Conservation (phyloP, 371 early-diverging fungal species). For the Mycotypha africana region DNA sequence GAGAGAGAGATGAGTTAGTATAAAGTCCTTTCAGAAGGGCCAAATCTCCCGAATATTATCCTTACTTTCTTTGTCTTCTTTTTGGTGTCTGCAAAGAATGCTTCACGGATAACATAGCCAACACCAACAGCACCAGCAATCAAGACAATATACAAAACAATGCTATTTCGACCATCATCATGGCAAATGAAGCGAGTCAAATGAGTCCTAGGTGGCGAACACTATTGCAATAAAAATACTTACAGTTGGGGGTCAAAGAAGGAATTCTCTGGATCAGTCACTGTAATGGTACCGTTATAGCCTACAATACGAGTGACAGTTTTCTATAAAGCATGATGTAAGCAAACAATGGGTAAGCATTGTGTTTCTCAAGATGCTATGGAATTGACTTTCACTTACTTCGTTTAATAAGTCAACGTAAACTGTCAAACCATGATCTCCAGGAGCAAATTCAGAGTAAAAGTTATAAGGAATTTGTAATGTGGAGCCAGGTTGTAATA, state of each 20-base stretch:
- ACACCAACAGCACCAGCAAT: constrained; percentile 37
- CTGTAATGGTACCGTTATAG: constrained; percentile 36
- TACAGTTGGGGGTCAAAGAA: constrained; percentile 46
- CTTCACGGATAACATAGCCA: constrained; percentile 36
- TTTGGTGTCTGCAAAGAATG: constrained; percentile 34
- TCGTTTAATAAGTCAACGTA: constrained; percentile 35
- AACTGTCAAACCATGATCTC: constrained; percentile 36
- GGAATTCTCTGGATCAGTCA: constrained; percentile 40
- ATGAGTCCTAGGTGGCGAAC: no score
- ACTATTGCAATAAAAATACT: no score
- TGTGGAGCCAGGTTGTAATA: constrained; percentile 24
- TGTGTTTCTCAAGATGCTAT: no score
- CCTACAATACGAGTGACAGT: constrained; percentile 35
- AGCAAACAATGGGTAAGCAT: no score
- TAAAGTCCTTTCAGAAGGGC: no score
- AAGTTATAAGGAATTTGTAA: constrained; percentile 37
- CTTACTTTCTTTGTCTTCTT: constrained; percentile 28
- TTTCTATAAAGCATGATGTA: constrained; percentile 20
- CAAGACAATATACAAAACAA: constrained; percentile 41
- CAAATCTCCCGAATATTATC: not conserved
- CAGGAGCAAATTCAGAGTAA: constrained; percentile 43
- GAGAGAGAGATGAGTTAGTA: no score
- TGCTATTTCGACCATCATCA: no score
- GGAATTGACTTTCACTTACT: no score
- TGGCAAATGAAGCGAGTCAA: no score